Evolutionary conservation across 2,329 filamentous ascomycete genomes (phyloP).

Genomic region (Hypoxylon sp.): DNA sequence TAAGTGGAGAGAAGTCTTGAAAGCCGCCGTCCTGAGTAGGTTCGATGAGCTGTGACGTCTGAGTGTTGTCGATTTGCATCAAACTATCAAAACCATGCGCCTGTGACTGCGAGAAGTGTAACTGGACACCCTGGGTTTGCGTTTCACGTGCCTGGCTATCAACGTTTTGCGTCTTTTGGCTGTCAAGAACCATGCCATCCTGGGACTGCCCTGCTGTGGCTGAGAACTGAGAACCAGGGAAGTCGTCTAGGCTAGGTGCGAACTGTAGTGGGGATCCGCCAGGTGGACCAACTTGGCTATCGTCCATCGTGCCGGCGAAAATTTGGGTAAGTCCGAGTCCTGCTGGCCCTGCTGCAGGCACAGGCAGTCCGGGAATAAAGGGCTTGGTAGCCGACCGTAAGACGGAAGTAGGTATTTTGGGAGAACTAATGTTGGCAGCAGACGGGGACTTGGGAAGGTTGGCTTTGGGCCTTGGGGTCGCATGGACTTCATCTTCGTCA

Average conservation of each 20-base stretch:
- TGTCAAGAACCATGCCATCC: constrained; percentile 63
- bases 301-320: constrained; percentile 89
- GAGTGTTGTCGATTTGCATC: constrained; percentile 65
- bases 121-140: constrained; percentile 61
- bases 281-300: constrained; percentile 59
- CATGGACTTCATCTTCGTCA: constrained; percentile 58
- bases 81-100: constrained; percentile 69
- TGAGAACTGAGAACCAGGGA: constrained; percentile 72
- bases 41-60: constrained; percentile 77
- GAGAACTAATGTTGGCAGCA: constrained; percentile 60
- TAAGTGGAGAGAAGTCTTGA: constrained; percentile 77
- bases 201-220: constrained; percentile 66
- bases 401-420: constrained; percentile 71
- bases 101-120: constrained; percentile 73
- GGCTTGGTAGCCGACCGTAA: constrained; percentile 76
- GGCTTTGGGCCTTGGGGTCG: constrained; percentile 64
- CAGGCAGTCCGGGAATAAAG: constrained; percentile 76
- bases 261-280: constrained; percentile 58
- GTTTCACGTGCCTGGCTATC: constrained; percentile 56
- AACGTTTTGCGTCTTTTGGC: constrained; percentile 58
- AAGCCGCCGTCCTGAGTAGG: constrained; percentile 87
- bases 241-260: constrained; percentile 69
- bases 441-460: constrained; percentile 58
- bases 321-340: constrained; percentile 87
- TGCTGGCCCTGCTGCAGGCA: constrained; percentile 65